A percentile compares a stretch with the other conserved stretches of the same genome.
phyloP scores from a whole-genome alignment of 169 alveolate genomes.

The Plasmodium adleri region DNA sequence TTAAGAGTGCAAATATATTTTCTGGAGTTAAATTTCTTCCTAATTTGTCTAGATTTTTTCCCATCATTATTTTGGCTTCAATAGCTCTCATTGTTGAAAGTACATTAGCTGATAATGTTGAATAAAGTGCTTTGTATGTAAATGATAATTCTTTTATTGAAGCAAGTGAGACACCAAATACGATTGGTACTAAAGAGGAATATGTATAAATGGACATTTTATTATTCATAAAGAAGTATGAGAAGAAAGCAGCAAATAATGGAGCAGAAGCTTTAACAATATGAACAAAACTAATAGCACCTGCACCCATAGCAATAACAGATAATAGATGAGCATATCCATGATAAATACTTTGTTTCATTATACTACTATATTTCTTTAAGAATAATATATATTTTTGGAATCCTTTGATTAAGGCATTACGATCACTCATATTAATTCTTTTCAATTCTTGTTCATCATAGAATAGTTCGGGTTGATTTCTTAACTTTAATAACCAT shows the following conservation, averaged over 20 bases:
- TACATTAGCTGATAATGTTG: constrained; percentile 79
- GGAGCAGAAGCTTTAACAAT: constrained; percentile 85
- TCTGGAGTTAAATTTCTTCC: constrained; percentile 82
- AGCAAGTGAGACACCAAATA: constrained; percentile 85
- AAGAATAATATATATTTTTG: constrained; percentile 55
- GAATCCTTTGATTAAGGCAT: constrained; percentile 41
- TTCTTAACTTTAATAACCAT: constrained; percentile 78
- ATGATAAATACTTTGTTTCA: constrained; percentile 80
- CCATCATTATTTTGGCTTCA: constrained; percentile 83
- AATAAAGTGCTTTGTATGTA: constrained; percentile 76
- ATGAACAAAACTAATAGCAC: constrained; percentile 83
- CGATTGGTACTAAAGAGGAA: constrained; percentile 83
- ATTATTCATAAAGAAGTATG: constrained; percentile 74
- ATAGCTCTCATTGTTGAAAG: constrained; percentile 79
- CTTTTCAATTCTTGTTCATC: constrained; percentile 48
- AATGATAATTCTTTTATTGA: constrained; percentile 78
- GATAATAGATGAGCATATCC: constrained; percentile 80
- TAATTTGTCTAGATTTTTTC: constrained; percentile 78
- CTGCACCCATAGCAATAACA: constrained; percentile 83
- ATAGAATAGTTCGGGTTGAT: constrained; percentile 62
- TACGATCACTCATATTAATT: constrained; percentile 52
- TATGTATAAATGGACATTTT: constrained; percentile 80
- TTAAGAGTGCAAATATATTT: constrained; percentile 78
- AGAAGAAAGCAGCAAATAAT: constrained; percentile 80
- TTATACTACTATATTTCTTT: constrained; percentile 69